Conservation (phyloP, 2,329 filamentous ascomycete species). For the Ceratocystis lukuohia region DNA sequence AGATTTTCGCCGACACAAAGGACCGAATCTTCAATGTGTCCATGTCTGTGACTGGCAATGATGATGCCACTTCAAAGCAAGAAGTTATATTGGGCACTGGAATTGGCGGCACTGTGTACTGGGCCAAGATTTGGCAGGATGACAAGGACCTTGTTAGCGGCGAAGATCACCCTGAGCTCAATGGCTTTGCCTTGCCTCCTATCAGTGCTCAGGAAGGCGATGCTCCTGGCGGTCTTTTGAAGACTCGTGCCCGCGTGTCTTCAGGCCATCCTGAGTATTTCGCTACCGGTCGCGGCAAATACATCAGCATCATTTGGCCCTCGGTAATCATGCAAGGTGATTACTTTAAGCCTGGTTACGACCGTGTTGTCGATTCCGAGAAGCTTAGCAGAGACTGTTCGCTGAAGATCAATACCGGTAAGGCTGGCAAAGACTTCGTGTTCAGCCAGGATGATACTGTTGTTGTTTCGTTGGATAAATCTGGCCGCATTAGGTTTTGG, state of each 20-base stretch:
- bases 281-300: constrained; percentile 87
- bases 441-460: constrained; percentile 95
- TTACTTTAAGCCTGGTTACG: constrained; percentile 49
- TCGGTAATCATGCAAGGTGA: constrained; percentile 49
- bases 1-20: constrained; percentile 79
- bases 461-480: constrained; percentile 92
- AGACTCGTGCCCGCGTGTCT: constrained; percentile 86
- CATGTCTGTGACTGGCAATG: constrained; percentile 50
- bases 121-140: constrained; percentile 65
- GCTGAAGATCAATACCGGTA: constrained; percentile 89
- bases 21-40: constrained; percentile 93
- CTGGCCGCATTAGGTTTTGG: constrained; percentile 94
- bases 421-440: constrained; percentile 94
- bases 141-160: constrained; percentile 63
- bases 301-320: constrained; percentile 77
- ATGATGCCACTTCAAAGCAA: constrained; percentile 31
- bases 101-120: constrained; percentile 93
- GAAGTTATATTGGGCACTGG: constrained; percentile 87
- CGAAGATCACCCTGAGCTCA: constrained; percentile 64
- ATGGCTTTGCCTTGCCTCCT: constrained; percentile 80
- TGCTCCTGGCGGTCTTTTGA: constrained; percentile 78
- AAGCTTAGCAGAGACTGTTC: constrained; percentile 75
- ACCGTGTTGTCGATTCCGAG: constrained; percentile 69
- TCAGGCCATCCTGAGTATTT: constrained; percentile 86
- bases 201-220: constrained; percentile 78